These are phyloP conservation scores for Crucibulum laeve DNA, from an alignment of 768 basidiomycete genomes.

Conservation along the genomic window DNA sequence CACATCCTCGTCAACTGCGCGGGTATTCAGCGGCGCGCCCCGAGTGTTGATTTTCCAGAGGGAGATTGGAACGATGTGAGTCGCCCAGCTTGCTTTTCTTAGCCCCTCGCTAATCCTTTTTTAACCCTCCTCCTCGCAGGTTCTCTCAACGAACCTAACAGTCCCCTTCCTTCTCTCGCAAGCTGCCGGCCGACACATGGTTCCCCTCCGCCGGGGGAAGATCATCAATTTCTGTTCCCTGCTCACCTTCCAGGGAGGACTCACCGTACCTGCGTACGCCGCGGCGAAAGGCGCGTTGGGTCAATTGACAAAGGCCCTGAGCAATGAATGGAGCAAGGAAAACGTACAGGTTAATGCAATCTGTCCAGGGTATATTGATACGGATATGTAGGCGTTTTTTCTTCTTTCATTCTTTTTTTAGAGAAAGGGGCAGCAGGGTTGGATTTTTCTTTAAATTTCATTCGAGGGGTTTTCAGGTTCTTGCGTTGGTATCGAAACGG, in stretches of 20 bases:
- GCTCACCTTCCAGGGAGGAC: constrained; percentile 59
- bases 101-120: constrained; percentile 1
- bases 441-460: background rate
- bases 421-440: too few species aligned
- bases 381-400: constrained; percentile 66
- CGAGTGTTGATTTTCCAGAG: constrained; percentile 61
- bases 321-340: constrained; percentile 89
- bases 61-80: constrained; percentile 65
- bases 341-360: constrained; percentile 89
- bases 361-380: constrained; percentile 83
- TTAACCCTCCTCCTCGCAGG: constrained; percentile 35
- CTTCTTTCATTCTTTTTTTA: constrained; percentile 1
- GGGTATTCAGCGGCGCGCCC: constrained; percentile 54
- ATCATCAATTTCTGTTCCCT: constrained; percentile 72
- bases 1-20: constrained; percentile 72
- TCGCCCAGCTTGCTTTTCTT: constrained; percentile 5
- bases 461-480: constrained; percentile 1
- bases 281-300: constrained; percentile 88
- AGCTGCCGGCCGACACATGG: constrained; percentile 89
- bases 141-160: constrained; percentile 85
- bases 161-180: constrained; percentile 81
- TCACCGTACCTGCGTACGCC: constrained; percentile 86
- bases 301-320: constrained; percentile 82
- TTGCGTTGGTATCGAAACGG: too few species aligned
- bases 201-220: constrained; percentile 59